Base-by-base conservation (phyloP, 2,329 filamentous ascomycete genomes). In the Cadophora gregata region DNA sequence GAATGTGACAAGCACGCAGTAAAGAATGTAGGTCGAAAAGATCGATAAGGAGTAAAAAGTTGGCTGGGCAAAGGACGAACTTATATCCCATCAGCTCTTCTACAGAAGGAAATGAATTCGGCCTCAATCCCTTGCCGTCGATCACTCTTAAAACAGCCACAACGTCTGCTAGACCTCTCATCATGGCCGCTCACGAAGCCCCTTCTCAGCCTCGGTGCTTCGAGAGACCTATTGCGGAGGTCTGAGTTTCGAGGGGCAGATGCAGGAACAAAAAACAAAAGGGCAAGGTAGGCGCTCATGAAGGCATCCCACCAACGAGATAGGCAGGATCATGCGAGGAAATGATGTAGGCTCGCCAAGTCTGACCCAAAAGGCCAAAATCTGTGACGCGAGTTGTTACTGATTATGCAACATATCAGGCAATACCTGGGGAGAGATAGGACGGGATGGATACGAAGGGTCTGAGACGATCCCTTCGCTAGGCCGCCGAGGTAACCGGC, bases 21-120 rank as follows among this genome's bases (percentile, higher is more conserved):
- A 73, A 71, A 65, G 72, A 74, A 71, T 59, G 72, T 70, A 70
- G 67, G 56, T 73, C 69, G 70, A 74, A 70, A 69, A 70, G 51
- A 64, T 73, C 70, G 72, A 74, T 74, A 60, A 66, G 60, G 66
- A 67, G 45, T 31, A 58, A 65, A 60, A 31, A 56, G 47, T 64
- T 53, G 48, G 45, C 29, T 65, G 67, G 68, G 63, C 33, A 42
- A 31, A 36, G 27, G 24, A 50, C 31, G 24, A 63, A 25, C 59
- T 63, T 71, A 70, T 70, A 68, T 66, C 55, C 48, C 38, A 24
- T 66, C 62, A 64, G 63, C 48, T 42, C 59, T 48, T 62, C 38
- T 36, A 16, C 31, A 45, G 53, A 60, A 62, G 50, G 66, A 70
- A 67, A 67, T 68, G 66, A 70, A 65, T 42, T 47, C 59, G 47